Evolutionary conservation across 129 eudicot species (phyloP).

Genomic region (Glebionis coronaria): DNA sequence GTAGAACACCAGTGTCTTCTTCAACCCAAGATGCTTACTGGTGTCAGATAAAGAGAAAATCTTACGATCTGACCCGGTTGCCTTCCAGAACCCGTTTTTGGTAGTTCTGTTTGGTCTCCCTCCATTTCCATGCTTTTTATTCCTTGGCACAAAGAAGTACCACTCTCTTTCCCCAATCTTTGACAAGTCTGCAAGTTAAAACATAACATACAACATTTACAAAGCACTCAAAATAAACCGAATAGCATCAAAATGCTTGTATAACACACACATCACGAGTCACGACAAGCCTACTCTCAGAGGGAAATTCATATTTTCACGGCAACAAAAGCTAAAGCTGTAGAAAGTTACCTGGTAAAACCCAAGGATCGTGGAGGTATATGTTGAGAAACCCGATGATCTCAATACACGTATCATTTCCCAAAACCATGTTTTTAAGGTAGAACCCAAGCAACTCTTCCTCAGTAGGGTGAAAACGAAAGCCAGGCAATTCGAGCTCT

Average conservation of each 20-base stretch:
- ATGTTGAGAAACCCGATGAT: conserved; percentile 67
- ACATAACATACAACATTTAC: neutral
- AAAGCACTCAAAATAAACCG: neutral
- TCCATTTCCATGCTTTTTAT: conserved; percentile 61
- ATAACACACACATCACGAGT: neutral
- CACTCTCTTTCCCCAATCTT: conserved; percentile 87
- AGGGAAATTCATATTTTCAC: too few relatives aligned
- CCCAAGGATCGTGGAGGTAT: conserved; percentile 69
- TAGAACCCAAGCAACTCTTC: conserved; percentile 76
- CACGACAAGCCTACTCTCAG: too few relatives aligned
- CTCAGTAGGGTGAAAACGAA: conserved; percentile 84
- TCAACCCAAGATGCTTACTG: conserved; percentile 57
- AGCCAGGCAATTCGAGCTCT: conserved; percentile 61
- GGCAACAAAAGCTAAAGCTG: neutral
- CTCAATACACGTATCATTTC: conserved; percentile 41
- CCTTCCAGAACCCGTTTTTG: conserved; percentile 83
- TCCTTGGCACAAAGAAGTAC: conserved; percentile 83
- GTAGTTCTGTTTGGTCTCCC: conserved; percentile 91
- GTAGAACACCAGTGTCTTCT: conserved; percentile 80
- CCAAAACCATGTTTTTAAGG: conserved; percentile 51
- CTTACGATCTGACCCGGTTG: conserved; percentile 85
- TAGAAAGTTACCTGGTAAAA: conserved; percentile 57
- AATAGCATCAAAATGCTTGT: neutral
- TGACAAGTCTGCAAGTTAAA: conserved; percentile 50
- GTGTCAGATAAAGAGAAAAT: conserved; percentile 49